Evolutionary conservation across 192 early-diverging fungal species (phyloP), one percentile per base, ranked within the genome.

Genomic region (Coemansia reversa): DNA sequence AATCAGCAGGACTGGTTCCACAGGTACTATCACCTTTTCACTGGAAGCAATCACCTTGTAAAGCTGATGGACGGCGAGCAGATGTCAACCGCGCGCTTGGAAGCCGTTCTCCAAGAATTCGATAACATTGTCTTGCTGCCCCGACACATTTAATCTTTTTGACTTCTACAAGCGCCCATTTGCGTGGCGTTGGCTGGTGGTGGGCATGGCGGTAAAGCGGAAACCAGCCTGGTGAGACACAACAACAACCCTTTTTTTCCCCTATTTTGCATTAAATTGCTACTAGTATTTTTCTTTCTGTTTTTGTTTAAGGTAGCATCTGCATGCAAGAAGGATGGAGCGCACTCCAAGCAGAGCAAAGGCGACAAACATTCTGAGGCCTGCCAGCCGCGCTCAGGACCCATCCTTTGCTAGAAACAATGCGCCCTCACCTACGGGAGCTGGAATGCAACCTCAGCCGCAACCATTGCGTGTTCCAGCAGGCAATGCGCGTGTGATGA

Each of bases 281-380:
- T 23, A 53, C 39, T 24, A 56, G 20, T 45, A 12, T 61, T 65
- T 49, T 16, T 6, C 33, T n/a, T 50, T 55, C 11, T 42, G 18
- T 19, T 8, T 48, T 20, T 0, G 30, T 51, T 30, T 51, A 16
- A 14, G 53, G 24, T 39, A 62, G 14, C 51, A 52, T 52, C 18
- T 52, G 51, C 51, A 52, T 52, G 14, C 39, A 16, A 45, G 3
- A 45, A 45, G 39, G 14, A 80, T 80, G 77, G 77, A 80, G 28
- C 67, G 77, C 20, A 72, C 72, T 18, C 77, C 77, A 9, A 75
- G 72, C 59, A 67, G 77, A 65, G 77, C 77, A 42, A 74, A 75
- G 63, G 77, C 77, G n/a, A 68, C 77, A 20, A 80, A 80, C 29
- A 75, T 80, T 33, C 29, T 80, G 60, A 68, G 77, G 12, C 77